Evolutionary conservation across 1,139 yeast genomes (phyloP), one percentile per base, ranked within the genome.

Genomic region (Yamadazyma triangularis): DNA sequence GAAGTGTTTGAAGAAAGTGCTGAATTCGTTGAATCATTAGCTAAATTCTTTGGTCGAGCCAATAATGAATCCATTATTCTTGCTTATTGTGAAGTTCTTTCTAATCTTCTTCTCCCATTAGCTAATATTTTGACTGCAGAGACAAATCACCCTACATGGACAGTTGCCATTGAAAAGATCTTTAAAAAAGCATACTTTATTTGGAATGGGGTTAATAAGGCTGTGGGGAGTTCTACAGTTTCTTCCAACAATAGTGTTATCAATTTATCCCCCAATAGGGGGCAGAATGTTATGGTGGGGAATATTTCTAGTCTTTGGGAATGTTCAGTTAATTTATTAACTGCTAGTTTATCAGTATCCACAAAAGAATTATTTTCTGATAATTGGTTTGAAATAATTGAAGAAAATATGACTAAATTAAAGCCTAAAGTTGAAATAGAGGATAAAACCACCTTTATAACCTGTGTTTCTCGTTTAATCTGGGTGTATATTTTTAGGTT

Each of bases 131-230:
- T 89, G 22, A 86, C 96, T 0, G 98, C 96, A 0, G 99, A 93
- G 53, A 88, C 88, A 1, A 91, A 93, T 48, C 95, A 88, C 53
- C 98, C 98, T 3, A 78, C 84, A 1, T 93, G 98, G 99, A 80
- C 82, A 0, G 84, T 79, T 30, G 93, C 96, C 0, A 73, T 87
- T 33, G 74, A 73, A 21, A 58, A 64, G 13, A 73, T 88, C 2
- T 82, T 73, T 50, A 56, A 70, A 10, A 72, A 72, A 35, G 77
- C 82, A 2, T 43, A 45, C 20, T 47, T 50, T 21, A 54, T 67
- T 16, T 66, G 71, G 71, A 47, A 47, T 26, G 48, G 45, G 27
- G 34, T 40, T 8, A 43, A 40, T 24, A 49, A 45, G 23, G 23
- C 33, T 13, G 14, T 22, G 8, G 23, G 23, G 9, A 27, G 34